Evolutionary conservation across 2,329 filamentous ascomycete species (phyloP).

Genomic region (Lecanicillium sp.): DNA sequence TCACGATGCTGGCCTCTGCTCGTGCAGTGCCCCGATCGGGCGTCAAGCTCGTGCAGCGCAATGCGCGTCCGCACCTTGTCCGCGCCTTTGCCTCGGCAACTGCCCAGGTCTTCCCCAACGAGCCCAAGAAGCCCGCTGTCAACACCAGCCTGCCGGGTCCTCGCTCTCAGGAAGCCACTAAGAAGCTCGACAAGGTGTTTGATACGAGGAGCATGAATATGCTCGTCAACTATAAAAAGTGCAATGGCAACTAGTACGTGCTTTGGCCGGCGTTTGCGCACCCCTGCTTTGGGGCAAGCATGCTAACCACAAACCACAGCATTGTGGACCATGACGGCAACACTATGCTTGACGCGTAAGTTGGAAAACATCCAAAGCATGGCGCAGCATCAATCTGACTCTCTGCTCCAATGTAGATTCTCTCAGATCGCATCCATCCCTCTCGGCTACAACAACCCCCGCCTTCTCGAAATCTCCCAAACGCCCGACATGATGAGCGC

Average conservation of each 20-base stretch:
- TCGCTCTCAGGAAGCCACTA: conserved; percentile 58
- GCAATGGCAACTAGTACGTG: conserved; percentile 62
- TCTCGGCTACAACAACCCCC: conserved; percentile 85
- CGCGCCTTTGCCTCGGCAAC: conserved; percentile 15
- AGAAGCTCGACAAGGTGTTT: conserved; percentile 69
- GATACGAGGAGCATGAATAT: conserved; percentile 83
- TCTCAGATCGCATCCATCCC: conserved; percentile 91
- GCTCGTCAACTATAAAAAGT: conserved; percentile 67
- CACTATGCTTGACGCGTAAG: conserved; percentile 60
- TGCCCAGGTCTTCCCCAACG: conserved; percentile 32
- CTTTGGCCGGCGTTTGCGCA: no score
- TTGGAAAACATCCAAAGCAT: no score
- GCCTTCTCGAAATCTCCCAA: conserved; percentile 59
- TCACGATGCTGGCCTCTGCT: conserved; percentile 4
- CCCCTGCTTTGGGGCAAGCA: neutral
- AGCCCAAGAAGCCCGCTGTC: conserved; percentile 44
- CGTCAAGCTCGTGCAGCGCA: conserved; percentile 1
- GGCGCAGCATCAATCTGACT: no score
- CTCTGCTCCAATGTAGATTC: conserved; percentile 41
- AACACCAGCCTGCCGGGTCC: conserved; percentile 67
- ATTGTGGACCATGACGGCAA: conserved; percentile 66
- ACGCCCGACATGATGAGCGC: conserved; percentile 72
- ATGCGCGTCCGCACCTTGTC: neutral
- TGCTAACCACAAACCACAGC: conserved; percentile 9
- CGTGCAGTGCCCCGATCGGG: conserved; percentile 3